These are phyloP conservation scores for Hemisphaericaspora lyxosophila DNA, from an alignment of 1,139 yeast species.

Conservation along the genomic window DNA sequence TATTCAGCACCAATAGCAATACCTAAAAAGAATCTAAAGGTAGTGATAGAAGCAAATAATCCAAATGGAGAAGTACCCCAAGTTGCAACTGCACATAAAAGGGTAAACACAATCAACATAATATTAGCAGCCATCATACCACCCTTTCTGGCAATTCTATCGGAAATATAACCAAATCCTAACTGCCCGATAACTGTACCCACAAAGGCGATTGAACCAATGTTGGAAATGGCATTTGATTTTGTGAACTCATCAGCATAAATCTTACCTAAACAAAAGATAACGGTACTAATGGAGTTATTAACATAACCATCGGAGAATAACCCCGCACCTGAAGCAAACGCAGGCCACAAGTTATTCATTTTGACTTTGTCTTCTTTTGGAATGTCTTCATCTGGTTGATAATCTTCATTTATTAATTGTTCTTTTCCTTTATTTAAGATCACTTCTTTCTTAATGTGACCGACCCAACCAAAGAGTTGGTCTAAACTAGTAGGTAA, in stretches of 20 bases:
- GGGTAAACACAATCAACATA: conserved; percentile 70
- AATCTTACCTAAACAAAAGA: conserved; percentile 61
- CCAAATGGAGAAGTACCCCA: conserved; percentile 81
- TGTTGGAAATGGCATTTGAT: conserved; percentile 71
- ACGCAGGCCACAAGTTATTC: conserved; percentile 63
- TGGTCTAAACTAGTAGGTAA: conserved; percentile 47
- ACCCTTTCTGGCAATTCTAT: conserved; percentile 70
- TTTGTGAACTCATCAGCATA: conserved; percentile 63
- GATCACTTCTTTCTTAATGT: conserved; percentile 24
- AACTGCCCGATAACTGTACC: conserved; percentile 92
- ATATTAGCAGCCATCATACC: conserved; percentile 79
- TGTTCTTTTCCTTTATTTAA: conserved; percentile 26
- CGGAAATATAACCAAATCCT: conserved; percentile 75
- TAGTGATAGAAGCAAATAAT: conserved; percentile 76
- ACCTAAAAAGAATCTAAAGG: conserved; percentile 84
- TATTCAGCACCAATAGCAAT: conserved; percentile 88
- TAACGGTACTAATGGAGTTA: conserved; percentile 75
- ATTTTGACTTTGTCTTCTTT: conserved; percentile 20
- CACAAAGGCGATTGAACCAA: conserved; percentile 84
- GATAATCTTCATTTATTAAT: conserved; percentile 24
- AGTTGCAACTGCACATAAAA: conserved; percentile 72
- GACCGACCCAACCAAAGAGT: conserved; percentile 37
- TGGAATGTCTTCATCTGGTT: conserved; percentile 17
- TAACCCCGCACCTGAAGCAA: conserved; percentile 87
- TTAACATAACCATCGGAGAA: conserved; percentile 91